phyloP scores from a whole-genome alignment of 1,139 yeast species.

The Saccharomyces hybrid region DNA sequence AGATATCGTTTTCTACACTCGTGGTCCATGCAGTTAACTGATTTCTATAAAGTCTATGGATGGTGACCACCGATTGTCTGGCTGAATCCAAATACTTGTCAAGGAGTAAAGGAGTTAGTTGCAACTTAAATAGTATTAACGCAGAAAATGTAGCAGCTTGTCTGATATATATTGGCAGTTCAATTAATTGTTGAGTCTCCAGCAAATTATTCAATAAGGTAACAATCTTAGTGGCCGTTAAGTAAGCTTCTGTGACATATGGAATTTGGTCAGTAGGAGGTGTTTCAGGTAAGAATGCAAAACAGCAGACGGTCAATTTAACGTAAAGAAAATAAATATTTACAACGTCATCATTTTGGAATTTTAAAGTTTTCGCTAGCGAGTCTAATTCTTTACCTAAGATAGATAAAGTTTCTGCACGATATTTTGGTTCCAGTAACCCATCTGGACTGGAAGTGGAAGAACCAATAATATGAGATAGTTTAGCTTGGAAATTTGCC shows the following conservation, averaged over 20 bases:
- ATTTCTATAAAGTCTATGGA: conserved; percentile 78
- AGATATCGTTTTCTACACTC: conserved; percentile 80
- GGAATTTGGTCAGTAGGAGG: conserved; percentile 77
- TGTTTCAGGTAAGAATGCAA: conserved; percentile 86
- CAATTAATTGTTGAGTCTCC: conserved; percentile 62
- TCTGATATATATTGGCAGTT: conserved; percentile 78
- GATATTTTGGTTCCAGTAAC: conserved; percentile 69
- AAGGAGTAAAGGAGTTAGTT: conserved; percentile 65
- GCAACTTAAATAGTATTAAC: conserved; percentile 69
- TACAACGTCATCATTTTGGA: conserved; percentile 52
- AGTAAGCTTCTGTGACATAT: conserved; percentile 74
- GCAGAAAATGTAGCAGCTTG: conserved; percentile 82
- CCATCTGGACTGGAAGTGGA: conserved; percentile 89
- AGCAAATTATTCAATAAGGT: conserved; percentile 69
- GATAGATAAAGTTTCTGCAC: conserved; percentile 71
- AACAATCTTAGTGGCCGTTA: conserved; percentile 72
- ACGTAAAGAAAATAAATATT: conserved; percentile 76
- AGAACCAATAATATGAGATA: conserved; percentile 81
- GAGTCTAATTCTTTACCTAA: conserved; percentile 74
- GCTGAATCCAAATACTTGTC: conserved; percentile 82
- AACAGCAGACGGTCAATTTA: conserved; percentile 75
- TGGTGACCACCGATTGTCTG: conserved; percentile 87
- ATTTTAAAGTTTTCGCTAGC: conserved; percentile 37
- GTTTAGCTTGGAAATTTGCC: conserved; percentile 75
- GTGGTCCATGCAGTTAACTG: conserved; percentile 82